phyloP scores from a whole-genome alignment of 2,329 filamentous ascomycete species.

The Dactylonectria estremocensis region DNA sequence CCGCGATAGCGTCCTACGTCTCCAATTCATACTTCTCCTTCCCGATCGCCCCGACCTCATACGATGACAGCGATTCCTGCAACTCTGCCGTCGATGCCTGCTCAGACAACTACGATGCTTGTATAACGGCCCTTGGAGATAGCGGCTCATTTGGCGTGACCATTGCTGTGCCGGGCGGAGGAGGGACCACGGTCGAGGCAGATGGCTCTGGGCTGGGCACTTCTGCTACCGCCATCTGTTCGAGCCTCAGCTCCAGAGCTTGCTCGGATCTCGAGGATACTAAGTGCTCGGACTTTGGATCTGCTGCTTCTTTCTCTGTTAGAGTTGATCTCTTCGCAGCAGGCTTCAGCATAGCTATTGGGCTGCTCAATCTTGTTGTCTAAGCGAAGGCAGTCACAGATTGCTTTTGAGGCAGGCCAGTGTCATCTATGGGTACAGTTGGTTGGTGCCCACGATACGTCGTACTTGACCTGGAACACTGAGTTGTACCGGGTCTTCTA shows the following conservation, averaged over 20 bases:
- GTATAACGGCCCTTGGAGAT: slow-evolving; percentile 64
- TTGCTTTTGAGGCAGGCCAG: background rate
- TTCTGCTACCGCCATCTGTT: slow-evolving; percentile 69
- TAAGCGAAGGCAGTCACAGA: slow-evolving; percentile 15
- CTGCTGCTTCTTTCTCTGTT: slow-evolving; percentile 32
- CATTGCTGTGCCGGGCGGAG: slow-evolving; percentile 68
- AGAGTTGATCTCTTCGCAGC: slow-evolving; percentile 27
- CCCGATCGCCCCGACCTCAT: slow-evolving; percentile 69
- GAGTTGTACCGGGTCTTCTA: background rate
- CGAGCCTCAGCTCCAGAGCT: slow-evolving; percentile 67
- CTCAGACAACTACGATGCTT: slow-evolving; percentile 68
- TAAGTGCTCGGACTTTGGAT: slow-evolving; percentile 55
- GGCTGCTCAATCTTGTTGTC: slow-evolving; percentile 30
- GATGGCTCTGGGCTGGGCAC: slow-evolving; percentile 57
- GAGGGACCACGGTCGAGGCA: slow-evolving; percentile 67
- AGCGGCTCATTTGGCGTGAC: slow-evolving; percentile 66
- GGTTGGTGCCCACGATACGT: background rate
- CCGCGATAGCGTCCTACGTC: slow-evolving; percentile 65
- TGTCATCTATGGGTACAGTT: background rate
- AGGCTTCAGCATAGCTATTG: slow-evolving; percentile 34
- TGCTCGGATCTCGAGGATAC: slow-evolving; percentile 62
- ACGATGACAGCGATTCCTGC: slow-evolving; percentile 66
- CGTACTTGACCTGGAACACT: background rate
- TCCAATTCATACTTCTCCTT: slow-evolving; percentile 73
- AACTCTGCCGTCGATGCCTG: slow-evolving; percentile 67